phyloP scores from a whole-genome alignment of 345 rosid species.

The Chamaenerion angustifolium region DNA sequence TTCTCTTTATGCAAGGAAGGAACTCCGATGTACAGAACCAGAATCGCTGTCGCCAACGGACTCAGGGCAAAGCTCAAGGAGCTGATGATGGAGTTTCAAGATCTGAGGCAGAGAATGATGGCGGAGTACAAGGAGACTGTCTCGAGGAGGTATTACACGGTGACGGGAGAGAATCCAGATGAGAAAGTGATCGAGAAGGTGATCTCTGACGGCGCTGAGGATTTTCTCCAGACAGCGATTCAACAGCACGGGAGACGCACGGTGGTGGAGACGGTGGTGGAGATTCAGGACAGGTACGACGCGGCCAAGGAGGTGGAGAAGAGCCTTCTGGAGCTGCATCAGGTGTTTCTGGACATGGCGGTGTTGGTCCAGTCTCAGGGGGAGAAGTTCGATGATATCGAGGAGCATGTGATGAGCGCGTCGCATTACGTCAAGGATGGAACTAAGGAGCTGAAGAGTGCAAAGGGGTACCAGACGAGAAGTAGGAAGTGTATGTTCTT shows the following conservation, averaged over 20 bases:
- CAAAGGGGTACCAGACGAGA: conserved; percentile 53
- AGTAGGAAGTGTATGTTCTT: conserved; percentile 79
- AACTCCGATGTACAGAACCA: conserved; percentile 58
- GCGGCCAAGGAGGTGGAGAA: conserved; percentile 88
- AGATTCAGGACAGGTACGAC: conserved; percentile 83
- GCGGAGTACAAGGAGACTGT: conserved; percentile 81
- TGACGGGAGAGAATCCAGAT: conserved; percentile 74
- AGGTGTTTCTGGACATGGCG: conserved; percentile 87
- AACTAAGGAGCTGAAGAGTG: conserved; percentile 52
- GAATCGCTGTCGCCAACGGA: conserved; percentile 73
- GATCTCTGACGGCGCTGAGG: conserved; percentile 53
- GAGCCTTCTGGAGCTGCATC: conserved; percentile 87
- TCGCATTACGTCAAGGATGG: conserved; percentile 74
- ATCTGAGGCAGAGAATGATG: conserved; percentile 79
- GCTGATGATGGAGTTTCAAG: conserved; percentile 95
- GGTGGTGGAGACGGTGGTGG: conserved; percentile 78
- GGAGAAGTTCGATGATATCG: conserved; percentile 88
- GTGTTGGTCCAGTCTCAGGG: conserved; percentile 93
- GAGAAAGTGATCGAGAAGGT: conserved; percentile 84
- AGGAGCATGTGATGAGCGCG: conserved; percentile 78
- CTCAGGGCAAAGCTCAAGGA: conserved; percentile 68
- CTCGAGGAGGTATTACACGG: conserved; percentile 88
- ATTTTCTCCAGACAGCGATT: conserved; percentile 48
- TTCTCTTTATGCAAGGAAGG: conserved; percentile 74
- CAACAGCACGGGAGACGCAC: conserved; percentile 89